These are phyloP conservation scores for Hydnum rufescens DNA, from an alignment of 768 basidiomycete species.

Conservation along the genomic window DNA sequence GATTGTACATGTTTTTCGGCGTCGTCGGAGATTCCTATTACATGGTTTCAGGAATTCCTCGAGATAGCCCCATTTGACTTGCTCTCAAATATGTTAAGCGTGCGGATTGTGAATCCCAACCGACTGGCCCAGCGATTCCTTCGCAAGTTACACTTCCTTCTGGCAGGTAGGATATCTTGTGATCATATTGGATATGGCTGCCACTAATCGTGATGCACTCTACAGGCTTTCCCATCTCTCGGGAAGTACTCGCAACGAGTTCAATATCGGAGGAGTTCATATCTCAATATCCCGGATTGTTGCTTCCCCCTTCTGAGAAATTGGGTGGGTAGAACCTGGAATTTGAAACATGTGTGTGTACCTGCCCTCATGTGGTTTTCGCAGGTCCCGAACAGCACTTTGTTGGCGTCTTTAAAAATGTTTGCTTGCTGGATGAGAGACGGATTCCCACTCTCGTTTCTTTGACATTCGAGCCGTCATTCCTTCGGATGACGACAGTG, in stretches of 20 bases:
- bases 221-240: not conserved
- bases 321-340: not conserved
- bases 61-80: constrained; percentile 58
- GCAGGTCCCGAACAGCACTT: too few species aligned
- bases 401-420: not conserved
- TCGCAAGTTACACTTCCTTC: constrained; percentile 56
- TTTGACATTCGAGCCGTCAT: constrained; percentile 19
- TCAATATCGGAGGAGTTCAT: not conserved
- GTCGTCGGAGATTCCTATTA: constrained; percentile 57
- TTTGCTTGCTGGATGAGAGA: not conserved
- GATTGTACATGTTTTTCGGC: constrained; percentile 67
- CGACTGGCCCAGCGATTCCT: constrained; percentile 49
- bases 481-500: constrained; percentile 61
- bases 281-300: not conserved
- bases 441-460: not conserved
- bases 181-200: not conserved
- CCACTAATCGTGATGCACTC: not conserved
- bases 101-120: constrained; percentile 60
- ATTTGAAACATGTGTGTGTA: too few species aligned
- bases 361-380: too few species aligned
- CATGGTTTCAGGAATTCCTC: constrained; percentile 61
- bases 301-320: not conserved
- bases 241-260: not conserved
- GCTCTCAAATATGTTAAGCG: constrained; percentile 34
- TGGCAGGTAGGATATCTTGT: constrained; percentile 22